These are phyloP conservation scores for Scutellaria barbata DNA, from an alignment of 257 asterid species.

Conservation along the genomic window DNA sequence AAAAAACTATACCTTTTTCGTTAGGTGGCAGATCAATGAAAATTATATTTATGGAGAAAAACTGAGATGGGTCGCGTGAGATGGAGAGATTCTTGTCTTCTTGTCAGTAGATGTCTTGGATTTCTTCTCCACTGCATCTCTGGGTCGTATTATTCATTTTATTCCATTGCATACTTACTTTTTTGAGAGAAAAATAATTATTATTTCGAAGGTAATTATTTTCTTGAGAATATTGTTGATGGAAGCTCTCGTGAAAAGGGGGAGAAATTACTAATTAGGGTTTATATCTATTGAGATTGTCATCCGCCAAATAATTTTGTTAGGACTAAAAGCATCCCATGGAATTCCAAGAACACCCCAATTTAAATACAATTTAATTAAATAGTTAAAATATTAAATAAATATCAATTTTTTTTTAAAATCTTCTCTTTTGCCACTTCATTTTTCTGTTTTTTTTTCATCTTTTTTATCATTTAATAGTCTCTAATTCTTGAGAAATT, in stretches of 20 bases:
- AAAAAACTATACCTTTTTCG: slow-evolving; percentile 17
- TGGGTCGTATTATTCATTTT: not conserved
- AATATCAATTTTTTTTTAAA: no score
- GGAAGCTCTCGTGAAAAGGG: not conserved
- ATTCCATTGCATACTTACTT: not conserved
- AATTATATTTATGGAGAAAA: slow-evolving; percentile 38
- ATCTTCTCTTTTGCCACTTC: no score
- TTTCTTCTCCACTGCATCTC: slow-evolving; percentile 22
- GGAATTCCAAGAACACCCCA: no score
- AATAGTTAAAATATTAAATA: no score
- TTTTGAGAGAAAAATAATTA: not conserved
- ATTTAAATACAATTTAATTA: no score
- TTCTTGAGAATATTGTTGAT: slow-evolving; percentile 22
- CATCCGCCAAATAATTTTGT: no score
- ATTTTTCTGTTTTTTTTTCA: no score
- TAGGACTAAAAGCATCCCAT: no score
- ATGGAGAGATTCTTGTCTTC: slow-evolving; percentile 36
- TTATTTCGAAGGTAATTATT: not conserved
- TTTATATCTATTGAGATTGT: slow-evolving; percentile 26
- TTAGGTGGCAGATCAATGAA: slow-evolving; percentile 32
- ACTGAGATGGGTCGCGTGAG: slow-evolving; percentile 41
- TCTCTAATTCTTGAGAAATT: no score
- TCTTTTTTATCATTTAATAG: no score
- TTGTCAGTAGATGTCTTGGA: slow-evolving; percentile 22
- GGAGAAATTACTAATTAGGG: slow-evolving; percentile 10